Conservation (phyloP, 2,329 filamentous ascomycete species). For the Trichoderma koningiopsis region DNA sequence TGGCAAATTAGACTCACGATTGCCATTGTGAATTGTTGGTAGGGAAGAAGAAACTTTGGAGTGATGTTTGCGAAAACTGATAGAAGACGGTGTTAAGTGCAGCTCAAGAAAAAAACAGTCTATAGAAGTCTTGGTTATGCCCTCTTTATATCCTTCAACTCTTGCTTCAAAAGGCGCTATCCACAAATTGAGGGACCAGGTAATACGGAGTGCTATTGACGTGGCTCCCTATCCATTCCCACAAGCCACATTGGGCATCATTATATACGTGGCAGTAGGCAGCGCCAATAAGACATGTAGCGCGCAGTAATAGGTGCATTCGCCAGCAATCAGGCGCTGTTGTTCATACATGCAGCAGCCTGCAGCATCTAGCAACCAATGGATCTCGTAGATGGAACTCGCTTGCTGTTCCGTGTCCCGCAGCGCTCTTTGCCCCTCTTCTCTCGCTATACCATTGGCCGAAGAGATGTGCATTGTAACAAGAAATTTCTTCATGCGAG, state of each 20-base stretch:
- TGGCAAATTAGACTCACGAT: not conserved
- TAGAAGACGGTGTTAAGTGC: not conserved
- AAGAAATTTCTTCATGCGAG: not conserved
- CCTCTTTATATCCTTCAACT: conserved; percentile 6
- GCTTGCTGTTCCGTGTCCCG: conserved; percentile 14
- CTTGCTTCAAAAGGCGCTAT: not conserved
- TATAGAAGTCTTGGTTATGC: not conserved
- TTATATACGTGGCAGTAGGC: conserved; percentile 17
- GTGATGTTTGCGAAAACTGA: not conserved
- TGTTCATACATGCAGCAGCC: conserved; percentile 17
- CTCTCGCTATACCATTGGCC: not conserved
- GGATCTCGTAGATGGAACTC: not conserved
- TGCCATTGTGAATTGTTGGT: not conserved
- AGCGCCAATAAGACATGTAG: conserved; percentile 17
- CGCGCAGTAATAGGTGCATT: conserved; percentile 20
- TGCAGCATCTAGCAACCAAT: conserved; percentile 21
- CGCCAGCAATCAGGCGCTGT: conserved; percentile 20
- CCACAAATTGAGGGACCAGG: not conserved
- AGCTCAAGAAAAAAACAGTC: not conserved
- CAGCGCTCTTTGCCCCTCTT: conserved; percentile 4
- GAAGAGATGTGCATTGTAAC: not conserved
- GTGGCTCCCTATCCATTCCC: conserved; percentile 2
- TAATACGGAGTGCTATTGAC: not conserved
- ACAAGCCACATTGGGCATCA: conserved; percentile 22
- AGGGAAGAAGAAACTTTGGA: not conserved